Base-by-base conservation (phyloP, 2,329 filamentous ascomycete species). In the Monosporascus sp. region DNA sequence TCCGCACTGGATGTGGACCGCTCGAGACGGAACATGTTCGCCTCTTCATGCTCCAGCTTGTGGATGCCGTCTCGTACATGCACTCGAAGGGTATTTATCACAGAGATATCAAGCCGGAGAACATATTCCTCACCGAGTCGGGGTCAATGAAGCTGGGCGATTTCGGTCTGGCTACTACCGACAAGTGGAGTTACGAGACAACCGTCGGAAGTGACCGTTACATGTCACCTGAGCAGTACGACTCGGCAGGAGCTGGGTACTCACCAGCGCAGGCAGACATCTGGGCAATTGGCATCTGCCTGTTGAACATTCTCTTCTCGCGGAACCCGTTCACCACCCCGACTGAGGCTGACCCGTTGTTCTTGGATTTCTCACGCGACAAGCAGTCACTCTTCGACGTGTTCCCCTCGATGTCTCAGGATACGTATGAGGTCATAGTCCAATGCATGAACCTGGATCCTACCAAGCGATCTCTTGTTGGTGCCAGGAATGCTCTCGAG, bases 91-190 rank as follows among this genome's bases (percentile, higher is more conserved):
- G 90, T 59, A 83, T 97, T 67, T 97, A 91, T 70, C 94, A 99
- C 69, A 89, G 94, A 56, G 94, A 99, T 72, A 97, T 99, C 82
- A 99, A 99, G 77, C 94, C 94, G 0, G 94, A 99, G 80, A 99
- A 99, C 78, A 96, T 99, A 71, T 97, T 99, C 71, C 80, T 99
- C 58, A 89, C 86, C 54, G 83, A 92, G 55, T 83, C 87, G 61
- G 93, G 93, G 51, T 81, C 86, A 39, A 89, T 97, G 88, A 99
- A 99, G 76, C 84, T 99, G 37, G 94, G 94, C 65, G 94, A 99
- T 72, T 96, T 97, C 69, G 94, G 94, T 51, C 79, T 99, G 57
- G 92, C 92, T 49, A 97, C 93, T 11, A 89, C 85, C 6, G 90
- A 96, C 56, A 79, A 85, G 62, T 96, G 90, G 91, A 95, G 90